Evolutionary conservation across 78 protist species (phyloP).

Genomic region (Emiliania huxleyi): DNA sequence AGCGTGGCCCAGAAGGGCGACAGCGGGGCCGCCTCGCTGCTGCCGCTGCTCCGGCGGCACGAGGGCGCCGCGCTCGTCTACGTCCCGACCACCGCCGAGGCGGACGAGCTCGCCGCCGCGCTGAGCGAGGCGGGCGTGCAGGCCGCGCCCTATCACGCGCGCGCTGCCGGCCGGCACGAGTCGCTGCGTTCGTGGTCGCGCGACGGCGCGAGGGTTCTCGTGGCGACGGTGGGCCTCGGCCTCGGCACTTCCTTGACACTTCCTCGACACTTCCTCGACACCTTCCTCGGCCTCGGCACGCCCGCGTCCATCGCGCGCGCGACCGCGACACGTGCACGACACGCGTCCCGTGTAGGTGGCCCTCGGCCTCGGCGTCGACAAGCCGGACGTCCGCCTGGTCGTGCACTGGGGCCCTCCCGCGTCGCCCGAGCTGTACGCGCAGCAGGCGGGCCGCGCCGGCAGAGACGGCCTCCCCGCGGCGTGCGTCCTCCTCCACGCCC

Average conservation of each 20-base stretch:
- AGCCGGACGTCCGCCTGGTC: slow-evolving; percentile 42
- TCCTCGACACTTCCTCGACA: too few species aligned
- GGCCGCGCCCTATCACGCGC: not conserved
- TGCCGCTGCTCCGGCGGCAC: not conserved
- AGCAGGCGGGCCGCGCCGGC: slow-evolving; percentile 66
- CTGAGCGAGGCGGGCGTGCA: not conserved
- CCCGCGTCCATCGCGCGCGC: too few species aligned
- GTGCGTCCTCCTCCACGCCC: not conserved
- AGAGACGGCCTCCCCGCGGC: slow-evolving; percentile 18
- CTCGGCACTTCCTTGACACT: too few species aligned
- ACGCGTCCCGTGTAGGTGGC: too few species aligned
- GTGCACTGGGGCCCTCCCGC: slow-evolving; percentile 29
- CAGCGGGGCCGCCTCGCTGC: not conserved
- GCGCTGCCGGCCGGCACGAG: not conserved
- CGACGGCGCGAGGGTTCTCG: not conserved
- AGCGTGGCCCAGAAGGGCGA: not conserved
- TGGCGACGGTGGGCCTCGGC: slow-evolving; percentile 64
- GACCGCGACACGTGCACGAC: too few species aligned
- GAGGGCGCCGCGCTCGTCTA: not conserved
- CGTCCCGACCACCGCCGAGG: not conserved
- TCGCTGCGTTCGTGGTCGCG: not conserved
- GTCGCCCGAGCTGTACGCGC: slow-evolving; percentile 28
- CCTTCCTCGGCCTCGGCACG: too few species aligned
- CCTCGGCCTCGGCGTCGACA: slow-evolving; percentile 70
- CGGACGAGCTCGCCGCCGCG: not conserved